These are phyloP conservation scores for Dictyophora rubrovolvata DNA, from an alignment of 768 basidiomycete species.

Conservation along the genomic window DNA sequence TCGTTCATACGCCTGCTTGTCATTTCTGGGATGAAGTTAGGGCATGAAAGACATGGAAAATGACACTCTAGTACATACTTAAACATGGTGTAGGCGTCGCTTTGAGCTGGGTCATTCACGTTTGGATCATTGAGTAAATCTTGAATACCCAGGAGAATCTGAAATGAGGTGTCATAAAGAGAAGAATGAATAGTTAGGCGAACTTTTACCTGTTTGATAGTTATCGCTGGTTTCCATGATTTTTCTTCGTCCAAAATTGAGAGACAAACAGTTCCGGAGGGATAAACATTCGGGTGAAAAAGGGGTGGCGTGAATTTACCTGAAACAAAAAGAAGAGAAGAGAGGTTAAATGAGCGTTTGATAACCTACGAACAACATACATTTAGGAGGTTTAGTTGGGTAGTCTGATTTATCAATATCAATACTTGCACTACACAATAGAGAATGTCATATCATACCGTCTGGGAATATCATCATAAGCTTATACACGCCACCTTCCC, in stretches of 20 bases:
- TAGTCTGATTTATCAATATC: conserved; percentile 46
- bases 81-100: conserved; percentile 98
- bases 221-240: conserved; percentile 97
- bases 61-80: conserved; percentile 51
- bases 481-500: conserved; percentile 96
- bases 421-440: conserved; percentile 8
- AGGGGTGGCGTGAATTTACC: conserved; percentile 95
- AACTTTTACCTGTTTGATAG: conserved; percentile 82
- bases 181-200: not conserved
- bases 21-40: conserved; percentile 51
- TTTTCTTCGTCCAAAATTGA: conserved; percentile 99
- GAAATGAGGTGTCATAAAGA: not conserved
- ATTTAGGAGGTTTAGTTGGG: conserved; percentile 92
- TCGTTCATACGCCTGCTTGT: conserved; percentile 84
- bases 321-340: conserved; percentile 21
- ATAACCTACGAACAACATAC: conserved; percentile 32
- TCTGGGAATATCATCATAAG: conserved; percentile 93
- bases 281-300: conserved; percentile 98
- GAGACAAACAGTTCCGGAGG: conserved; percentile 95
- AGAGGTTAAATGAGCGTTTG: not conserved
- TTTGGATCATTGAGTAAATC: conserved; percentile 94
- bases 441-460: conserved; percentile 39
- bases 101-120: conserved; percentile 94
- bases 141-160: conserved; percentile 95
- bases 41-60: not conserved